Conservation (phyloP, 441 rosid genomes). For the Arabidopsis lyrata region DNA sequence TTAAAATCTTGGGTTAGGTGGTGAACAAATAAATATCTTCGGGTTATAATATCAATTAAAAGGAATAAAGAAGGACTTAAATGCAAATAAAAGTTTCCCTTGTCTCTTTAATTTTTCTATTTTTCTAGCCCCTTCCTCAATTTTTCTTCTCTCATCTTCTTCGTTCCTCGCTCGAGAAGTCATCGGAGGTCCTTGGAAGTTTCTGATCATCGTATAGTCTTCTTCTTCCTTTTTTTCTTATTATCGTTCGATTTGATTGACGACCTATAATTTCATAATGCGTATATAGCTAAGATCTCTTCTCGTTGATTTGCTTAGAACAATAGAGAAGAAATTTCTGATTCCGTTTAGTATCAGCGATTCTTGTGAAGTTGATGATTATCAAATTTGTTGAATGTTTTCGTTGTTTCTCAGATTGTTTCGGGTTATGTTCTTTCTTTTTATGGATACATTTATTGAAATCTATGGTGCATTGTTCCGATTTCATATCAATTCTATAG, state of each 20-base stretch:
- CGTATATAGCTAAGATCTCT: conserved; percentile 35
- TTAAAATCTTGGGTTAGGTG: not conserved
- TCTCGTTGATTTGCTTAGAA: not conserved
- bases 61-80: conserved; percentile 19
- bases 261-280: conserved; percentile 28
- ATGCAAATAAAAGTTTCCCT: conserved; percentile 11
- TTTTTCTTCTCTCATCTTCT: conserved; percentile 26
- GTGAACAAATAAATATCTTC: conserved; percentile 12
- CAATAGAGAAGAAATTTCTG: not conserved
- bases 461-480: conserved; percentile 15
- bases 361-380: conserved; percentile 10
- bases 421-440: not conserved
- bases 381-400: conserved; percentile 25
- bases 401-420: conserved; percentile 10
- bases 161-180: conserved; percentile 35
- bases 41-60: conserved; percentile 15
- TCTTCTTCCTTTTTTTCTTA: not conserved
- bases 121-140: not conserved
- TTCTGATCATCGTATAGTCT: conserved; percentile 25
- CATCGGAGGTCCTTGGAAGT: conserved; percentile 40
- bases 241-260: conserved; percentile 12
- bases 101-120: not conserved
- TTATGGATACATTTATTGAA: not conserved
- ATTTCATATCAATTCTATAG: not conserved
- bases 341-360: not conserved